These are phyloP conservation scores for Sugiyamaella marilandica DNA, from an alignment of 805 yeast genomes.

Conservation along the genomic window DNA sequence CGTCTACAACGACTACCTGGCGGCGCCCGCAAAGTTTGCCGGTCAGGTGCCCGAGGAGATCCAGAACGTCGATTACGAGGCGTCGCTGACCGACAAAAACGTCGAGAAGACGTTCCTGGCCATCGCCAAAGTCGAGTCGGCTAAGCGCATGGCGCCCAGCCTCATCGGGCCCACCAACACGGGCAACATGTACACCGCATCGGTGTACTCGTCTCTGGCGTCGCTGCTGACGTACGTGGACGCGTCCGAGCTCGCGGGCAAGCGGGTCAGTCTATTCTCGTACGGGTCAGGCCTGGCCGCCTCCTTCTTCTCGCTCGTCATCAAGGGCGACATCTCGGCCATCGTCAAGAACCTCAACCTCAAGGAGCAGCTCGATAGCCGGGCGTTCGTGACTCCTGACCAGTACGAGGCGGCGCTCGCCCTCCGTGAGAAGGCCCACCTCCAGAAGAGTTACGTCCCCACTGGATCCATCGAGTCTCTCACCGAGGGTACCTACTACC, in stretches of 20 bases:
- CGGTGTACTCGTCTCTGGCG: constrained; percentile 80
- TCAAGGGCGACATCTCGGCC: constrained; percentile 72
- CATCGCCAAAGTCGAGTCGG: constrained; percentile 62
- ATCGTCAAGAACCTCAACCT: constrained; percentile 64
- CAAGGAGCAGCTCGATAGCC: constrained; percentile 58
- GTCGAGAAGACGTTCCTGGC: constrained; percentile 83
- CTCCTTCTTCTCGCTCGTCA: constrained; percentile 71
- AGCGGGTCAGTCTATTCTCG: constrained; percentile 89
- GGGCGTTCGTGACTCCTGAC: constrained; percentile 66
- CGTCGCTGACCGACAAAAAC: constrained; percentile 69
- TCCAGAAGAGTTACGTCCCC: constrained; percentile 76
- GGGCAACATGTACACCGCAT: constrained; percentile 97
- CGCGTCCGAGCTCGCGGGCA: constrained; percentile 65
- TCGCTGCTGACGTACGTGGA: constrained; percentile 76
- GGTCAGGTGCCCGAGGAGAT: constrained; percentile 47
- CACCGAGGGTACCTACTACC: constrained; percentile 74
- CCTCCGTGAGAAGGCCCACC: constrained; percentile 84
- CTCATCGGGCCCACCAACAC: constrained; percentile 88
- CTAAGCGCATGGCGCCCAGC: constrained; percentile 71
- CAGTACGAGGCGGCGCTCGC: constrained; percentile 77
- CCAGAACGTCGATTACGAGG: constrained; percentile 61
- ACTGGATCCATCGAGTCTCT: constrained; percentile 70
- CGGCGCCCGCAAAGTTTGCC: constrained; percentile 58
- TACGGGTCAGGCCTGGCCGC: constrained; percentile 98
- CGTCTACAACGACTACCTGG: constrained; percentile 78